These are phyloP conservation scores for Digitaria exilis DNA, from an alignment of 202 grass and related monocot genomes.

Conservation along the genomic window DNA sequence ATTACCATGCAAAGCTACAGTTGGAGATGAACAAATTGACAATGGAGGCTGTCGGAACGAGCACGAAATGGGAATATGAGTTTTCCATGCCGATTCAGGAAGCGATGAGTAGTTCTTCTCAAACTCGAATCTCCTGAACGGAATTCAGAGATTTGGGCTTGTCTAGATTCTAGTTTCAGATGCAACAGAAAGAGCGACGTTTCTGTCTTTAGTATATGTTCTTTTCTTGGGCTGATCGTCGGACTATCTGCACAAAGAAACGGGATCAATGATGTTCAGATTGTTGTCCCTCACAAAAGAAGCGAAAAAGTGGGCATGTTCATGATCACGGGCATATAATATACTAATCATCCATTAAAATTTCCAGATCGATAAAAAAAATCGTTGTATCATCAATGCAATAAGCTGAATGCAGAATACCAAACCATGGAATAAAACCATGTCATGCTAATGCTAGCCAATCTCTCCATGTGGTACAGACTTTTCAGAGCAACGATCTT, in stretches of 20 bases:
- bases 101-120: neutral
- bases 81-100: neutral
- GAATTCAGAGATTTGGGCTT: neutral
- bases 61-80: neutral
- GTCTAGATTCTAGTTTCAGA: neutral
- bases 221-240: conserved; percentile 9
- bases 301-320: neutral
- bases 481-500: neutral
- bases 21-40: neutral
- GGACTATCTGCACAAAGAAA: neutral
- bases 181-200: neutral
- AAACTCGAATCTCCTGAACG: neutral
- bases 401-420: neutral
- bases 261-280: neutral
- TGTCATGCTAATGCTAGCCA: neutral
- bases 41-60: neutral
- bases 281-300: neutral
- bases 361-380: neutral
- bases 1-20: neutral
- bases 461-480: neutral
- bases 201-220: conserved; percentile 25
- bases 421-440: neutral
- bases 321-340: neutral
- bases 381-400: neutral
- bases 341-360: neutral